Evolutionary conservation across 2,329 filamentous ascomycete species (phyloP), one percentile per base, ranked within the genome.

Genomic region (Metarhizium anisopliae): DNA sequence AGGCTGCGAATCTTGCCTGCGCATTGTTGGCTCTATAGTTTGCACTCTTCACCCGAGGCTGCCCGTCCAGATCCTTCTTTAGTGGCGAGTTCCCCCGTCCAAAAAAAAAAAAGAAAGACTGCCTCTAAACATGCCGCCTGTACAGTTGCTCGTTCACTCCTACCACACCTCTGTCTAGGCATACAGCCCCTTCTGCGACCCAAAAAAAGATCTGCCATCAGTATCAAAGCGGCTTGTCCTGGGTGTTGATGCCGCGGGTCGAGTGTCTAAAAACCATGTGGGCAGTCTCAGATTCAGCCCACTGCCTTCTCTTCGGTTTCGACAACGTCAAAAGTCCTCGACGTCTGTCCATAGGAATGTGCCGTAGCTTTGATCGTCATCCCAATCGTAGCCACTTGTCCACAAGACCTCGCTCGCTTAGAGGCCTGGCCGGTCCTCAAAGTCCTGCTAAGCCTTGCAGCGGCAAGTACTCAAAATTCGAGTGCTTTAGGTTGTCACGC

Each of bases 331-430:
- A 14, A 51, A 38, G 7, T 8, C 20, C 20, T 42, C 30, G 14
- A 35, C 25, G 32, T 25, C 16, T 47, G 47, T 50, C 36, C 45
- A 32, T 53, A 14, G 51, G 32, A 47, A 52, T 47, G 49, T 42
- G 36, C 36, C 13, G 47, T 35, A 51, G 45, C 16, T 56, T 38
- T 51, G 43, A 47, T 51, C 52, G 49, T 51, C n/a, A 43, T 43
- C 20, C 38, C 40, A 32, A 51, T 49, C 18, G 35, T 32, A n/a
- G 52, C 47, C 30, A 47, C 8, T 51, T 20, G 32, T 10, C 54
- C 13, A 35, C 49, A 29, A 42, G 52, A 49, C 47, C 40, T 20
- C 16, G 30, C 54, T 20, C 40, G 35, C 51, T 42, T 38, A 20
- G 20, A 42, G 50, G 47, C 40, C 50, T 13, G 32, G 25, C 16